Conservation (phyloP, 1,284 basidiomycete genomes). For the Boletus sp. region DNA sequence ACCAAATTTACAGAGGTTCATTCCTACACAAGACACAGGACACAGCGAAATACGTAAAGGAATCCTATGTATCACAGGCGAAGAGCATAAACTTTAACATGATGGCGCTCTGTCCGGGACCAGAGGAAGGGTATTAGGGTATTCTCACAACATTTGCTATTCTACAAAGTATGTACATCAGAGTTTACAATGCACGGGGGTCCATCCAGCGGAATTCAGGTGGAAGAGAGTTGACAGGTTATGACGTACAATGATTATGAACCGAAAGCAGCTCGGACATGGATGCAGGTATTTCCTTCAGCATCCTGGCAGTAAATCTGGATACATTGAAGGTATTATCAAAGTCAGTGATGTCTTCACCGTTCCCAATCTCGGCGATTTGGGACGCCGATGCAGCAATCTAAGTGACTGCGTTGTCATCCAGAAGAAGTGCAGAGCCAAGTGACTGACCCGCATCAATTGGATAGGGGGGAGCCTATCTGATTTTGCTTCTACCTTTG, state of each 20-base stretch:
- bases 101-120: conserved; percentile 40
- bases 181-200: neutral
- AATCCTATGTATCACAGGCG: conserved; percentile 55
- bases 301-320: conserved; percentile 30
- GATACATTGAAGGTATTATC: conserved; percentile 31
- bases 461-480: conserved; percentile 30
- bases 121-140: conserved; percentile 10
- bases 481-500: conserved; percentile 30
- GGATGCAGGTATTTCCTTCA: conserved; percentile 30
- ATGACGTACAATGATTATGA: conserved; percentile 5
- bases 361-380: conserved; percentile 33
- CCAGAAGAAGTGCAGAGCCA: neutral
- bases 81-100: conserved; percentile 58
- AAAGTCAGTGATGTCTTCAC: conserved; percentile 34
- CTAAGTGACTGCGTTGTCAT: conserved; percentile 10
- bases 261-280: conserved; percentile 31
- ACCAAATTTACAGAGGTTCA: neutral
- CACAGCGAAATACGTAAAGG: conserved; percentile 63
- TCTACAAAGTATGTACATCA: conserved; percentile 14
- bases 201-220: neutral
- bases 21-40: conserved; percentile 43
- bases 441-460: conserved; percentile 26
- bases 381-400: conserved; percentile 31
- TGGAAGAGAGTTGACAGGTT: neutral
- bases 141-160: neutral